Conservation (phyloP, 73 alveolate genomes). For the Diophrys sp. region DNA sequence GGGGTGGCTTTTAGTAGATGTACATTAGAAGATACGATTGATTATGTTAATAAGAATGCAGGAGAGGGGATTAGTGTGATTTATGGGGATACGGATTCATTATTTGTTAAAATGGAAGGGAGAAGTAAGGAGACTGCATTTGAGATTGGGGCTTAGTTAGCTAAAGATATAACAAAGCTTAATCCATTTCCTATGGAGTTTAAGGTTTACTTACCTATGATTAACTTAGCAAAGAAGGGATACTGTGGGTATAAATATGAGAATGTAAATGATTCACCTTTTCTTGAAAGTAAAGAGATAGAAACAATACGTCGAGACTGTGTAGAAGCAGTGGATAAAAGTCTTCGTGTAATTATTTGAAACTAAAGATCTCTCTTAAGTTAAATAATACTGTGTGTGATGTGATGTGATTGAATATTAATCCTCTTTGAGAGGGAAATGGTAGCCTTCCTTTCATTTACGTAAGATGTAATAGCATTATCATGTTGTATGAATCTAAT, state of each 20-base stretch:
- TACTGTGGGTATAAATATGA: slow-evolving; percentile 95
- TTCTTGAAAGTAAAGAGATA: slow-evolving; percentile 91
- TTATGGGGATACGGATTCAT: slow-evolving; percentile 99
- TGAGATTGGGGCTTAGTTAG: slow-evolving; percentile 81
- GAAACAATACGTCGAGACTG: slow-evolving; percentile 94
- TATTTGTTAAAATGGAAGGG: slow-evolving; percentile 84
- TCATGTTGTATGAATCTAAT: too few relatives aligned
- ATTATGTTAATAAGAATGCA: slow-evolving; percentile 65
- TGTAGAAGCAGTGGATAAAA: slow-evolving; percentile 78
- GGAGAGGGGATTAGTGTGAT: slow-evolving; percentile 90
- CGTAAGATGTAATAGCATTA: too few relatives aligned
- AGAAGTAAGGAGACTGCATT: slow-evolving; percentile 84
- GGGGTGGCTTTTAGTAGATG: slow-evolving; percentile 93
- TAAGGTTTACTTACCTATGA: slow-evolving; percentile 86
- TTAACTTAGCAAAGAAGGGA: slow-evolving; percentile 88
- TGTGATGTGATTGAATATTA: too few relatives aligned
- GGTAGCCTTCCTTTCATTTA: too few relatives aligned
- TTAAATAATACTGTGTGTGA: too few relatives aligned
- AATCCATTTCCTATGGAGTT: slow-evolving; percentile 95
- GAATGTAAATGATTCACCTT: slow-evolving; percentile 72
- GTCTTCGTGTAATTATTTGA: too few relatives aligned
- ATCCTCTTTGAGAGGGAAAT: too few relatives aligned
- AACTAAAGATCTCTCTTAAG: too few relatives aligned
- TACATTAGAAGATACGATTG: slow-evolving; percentile 76
- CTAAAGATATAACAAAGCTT: slow-evolving; percentile 70